Conservation (phyloP, 345 rosid species). For the Theobroma cacao region DNA sequence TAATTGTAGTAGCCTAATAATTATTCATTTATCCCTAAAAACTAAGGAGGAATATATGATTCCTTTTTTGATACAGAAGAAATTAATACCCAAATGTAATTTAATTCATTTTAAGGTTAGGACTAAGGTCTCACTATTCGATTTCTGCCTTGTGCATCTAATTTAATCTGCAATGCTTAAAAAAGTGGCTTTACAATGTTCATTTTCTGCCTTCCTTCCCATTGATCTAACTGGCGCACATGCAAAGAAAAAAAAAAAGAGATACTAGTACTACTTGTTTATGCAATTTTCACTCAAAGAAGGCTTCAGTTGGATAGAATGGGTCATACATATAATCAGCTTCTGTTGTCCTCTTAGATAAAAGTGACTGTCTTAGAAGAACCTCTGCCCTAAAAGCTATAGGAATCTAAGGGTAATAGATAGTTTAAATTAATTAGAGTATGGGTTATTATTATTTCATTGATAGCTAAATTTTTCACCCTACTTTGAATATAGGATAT, state of each 20-base stretch:
- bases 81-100: too few species aligned
- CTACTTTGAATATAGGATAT: conserved; percentile 30
- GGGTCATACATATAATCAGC: background rate
- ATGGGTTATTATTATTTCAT: conserved; percentile 15
- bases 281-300: background rate
- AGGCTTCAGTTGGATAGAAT: background rate
- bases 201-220: background rate
- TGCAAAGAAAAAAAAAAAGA: background rate
- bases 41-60: too few species aligned
- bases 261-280: background rate
- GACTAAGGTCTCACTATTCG: too few species aligned
- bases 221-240: background rate
- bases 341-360: background rate
- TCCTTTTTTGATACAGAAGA: too few species aligned
- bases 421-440: conserved; percentile 9
- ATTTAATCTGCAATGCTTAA: background rate
- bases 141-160: too few species aligned
- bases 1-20: background rate
- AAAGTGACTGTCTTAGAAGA: background rate
- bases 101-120: too few species aligned
- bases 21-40: too few species aligned
- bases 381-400: background rate
- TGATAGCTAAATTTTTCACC: conserved; percentile 12
- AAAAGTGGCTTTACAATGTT: background rate
- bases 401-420: conserved; percentile 12